Evolutionary conservation across 768 basidiomycete genomes (phyloP), one percentile per base, ranked within the genome.

Genomic region (Stropharia rugosoannulata): DNA sequence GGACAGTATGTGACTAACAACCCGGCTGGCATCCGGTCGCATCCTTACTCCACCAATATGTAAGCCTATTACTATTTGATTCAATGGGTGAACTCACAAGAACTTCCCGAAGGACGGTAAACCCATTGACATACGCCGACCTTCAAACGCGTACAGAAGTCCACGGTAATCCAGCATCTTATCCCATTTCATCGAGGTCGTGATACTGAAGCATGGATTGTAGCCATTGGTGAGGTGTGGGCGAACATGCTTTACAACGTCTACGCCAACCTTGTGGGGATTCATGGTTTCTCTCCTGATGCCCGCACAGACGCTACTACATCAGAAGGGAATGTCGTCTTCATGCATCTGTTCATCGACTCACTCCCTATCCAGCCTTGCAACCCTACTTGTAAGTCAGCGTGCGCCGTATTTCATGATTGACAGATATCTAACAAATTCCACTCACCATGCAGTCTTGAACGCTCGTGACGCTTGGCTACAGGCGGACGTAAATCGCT

Each of bases 1-100:
- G 85, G 83, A 7, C 72, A 79, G 49, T 86, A 80, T 66, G 83
- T 85, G 49, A 75, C 70, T 54, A 75, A 82, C 64, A 68, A 74
- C 56, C 55, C 76, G 4, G 70, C 69, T 12, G 85, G 86, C 54
- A 83, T 86, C 65, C 74, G 84, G 13, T 69, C 76, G 49, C 75
- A 77, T 66, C 81, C 80, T 5, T 87, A 87, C 72, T 83, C 83
- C 0, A 81, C 79, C 49, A 51, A 55, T 19, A 37, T 59, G 76
- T 67, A 66, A 66, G 69, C 72, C 19, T 44, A 42, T 49, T 46
- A 38, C 36, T 9, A 32, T 32, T 44, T 15, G 32, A 11, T 19
- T 16, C 27, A 35, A 15, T 13, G 12, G n/a, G 18, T 13, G 8
- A 15, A 43, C n/a, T 9, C 18, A 15, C 11, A n/a, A 32, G 15